Base-by-base conservation (phyloP, 495 filamentous ascomycete genomes). In the Apiosordaria backusii region DNA sequence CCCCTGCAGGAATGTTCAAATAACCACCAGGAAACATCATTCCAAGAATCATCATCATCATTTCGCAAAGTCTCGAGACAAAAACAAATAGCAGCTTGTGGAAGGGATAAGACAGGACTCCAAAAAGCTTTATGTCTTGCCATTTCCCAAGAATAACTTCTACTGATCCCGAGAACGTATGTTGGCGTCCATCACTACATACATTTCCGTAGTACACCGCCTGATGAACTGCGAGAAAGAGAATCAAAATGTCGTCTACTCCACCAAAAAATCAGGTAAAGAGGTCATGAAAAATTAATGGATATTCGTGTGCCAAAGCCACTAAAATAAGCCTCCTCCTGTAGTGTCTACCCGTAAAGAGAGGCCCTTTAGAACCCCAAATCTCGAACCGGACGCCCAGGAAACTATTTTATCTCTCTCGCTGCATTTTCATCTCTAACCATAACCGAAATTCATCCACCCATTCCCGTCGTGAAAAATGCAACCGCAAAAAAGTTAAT, bases 401-500 rank as follows among this genome's bases (percentile, higher is more conserved):
- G 71, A 29, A 68, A 71, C 61, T 71, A 72, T 72, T 73, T 68
- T 22, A 27, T 23, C 71, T 63, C 71, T 63, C 70, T 71, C 63
- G 71, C 24, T 68, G 69, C 69, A 67, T 66, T 72, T 69, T 74
- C 72, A 57, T 72, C 64, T 75, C 72, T 74, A 74, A 65, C 72
- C 74, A 68, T 70, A 71, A 68, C 62, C 66, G 68, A 69, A 70
- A 63, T 53, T 72, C 70, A 70, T 75, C 72, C 69, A 70, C 69
- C 73, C 75, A 70, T 77, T 63, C 70, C 70, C 68, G 70, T 77
- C 75, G 66, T 77, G 60, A 74, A 67, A 70, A 69, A 68, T 68
- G 68, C 73, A 75, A 67, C 64, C 68, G 69, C 69, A 73, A 63
- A 67, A 70, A 69, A 67, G 73, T 69, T 76, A 76, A 75, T 75